Percentiles rank a stretch among this genome's conserved stretches.
These are phyloP conservation scores for Sporothrix pallida DNA, from an alignment of 2,329 filamentous ascomycete species.

Conservation along the genomic window DNA sequence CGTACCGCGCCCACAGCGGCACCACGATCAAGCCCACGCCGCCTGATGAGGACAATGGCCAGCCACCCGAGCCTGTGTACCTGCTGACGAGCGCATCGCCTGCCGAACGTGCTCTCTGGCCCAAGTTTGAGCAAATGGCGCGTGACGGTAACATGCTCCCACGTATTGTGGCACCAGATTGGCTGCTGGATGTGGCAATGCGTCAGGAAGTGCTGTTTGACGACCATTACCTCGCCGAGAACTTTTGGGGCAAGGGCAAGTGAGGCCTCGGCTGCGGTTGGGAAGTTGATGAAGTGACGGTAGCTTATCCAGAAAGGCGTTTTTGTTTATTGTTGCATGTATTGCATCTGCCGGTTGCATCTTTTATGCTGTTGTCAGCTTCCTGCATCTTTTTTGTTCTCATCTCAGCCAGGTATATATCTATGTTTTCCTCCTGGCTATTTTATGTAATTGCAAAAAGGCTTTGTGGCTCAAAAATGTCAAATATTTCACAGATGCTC, in stretches of 20 bases:
- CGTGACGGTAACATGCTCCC: constrained; percentile 78
- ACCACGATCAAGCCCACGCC: constrained; percentile 69
- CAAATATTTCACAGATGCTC: not conserved
- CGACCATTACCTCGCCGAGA: constrained; percentile 60
- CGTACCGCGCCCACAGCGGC: constrained; percentile 76
- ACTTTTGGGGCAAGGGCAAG: constrained; percentile 39
- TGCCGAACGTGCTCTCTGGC: constrained; percentile 77
- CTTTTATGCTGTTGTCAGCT: not conserved
- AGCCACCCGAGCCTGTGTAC: constrained; percentile 75
- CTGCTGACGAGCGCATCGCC: constrained; percentile 73
- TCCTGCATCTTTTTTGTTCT: not conserved
- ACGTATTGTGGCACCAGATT: constrained; percentile 82
- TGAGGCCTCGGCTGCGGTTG: not conserved
- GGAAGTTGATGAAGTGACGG: not conserved
- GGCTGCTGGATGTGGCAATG: constrained; percentile 90
- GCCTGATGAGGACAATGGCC: constrained; percentile 64
- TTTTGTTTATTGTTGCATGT: not conserved
- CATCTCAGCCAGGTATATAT: not conserved
- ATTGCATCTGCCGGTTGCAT: not conserved
- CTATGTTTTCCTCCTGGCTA: no score
- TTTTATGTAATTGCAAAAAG: not conserved
- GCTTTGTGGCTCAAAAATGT: not conserved
- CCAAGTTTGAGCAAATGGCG: constrained; percentile 79
- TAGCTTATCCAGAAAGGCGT: not conserved
- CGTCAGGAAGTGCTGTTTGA: constrained; percentile 77